Evolutionary conservation across 2,329 filamentous ascomycete genomes (phyloP).

Genomic region (Calycina marina): DNA sequence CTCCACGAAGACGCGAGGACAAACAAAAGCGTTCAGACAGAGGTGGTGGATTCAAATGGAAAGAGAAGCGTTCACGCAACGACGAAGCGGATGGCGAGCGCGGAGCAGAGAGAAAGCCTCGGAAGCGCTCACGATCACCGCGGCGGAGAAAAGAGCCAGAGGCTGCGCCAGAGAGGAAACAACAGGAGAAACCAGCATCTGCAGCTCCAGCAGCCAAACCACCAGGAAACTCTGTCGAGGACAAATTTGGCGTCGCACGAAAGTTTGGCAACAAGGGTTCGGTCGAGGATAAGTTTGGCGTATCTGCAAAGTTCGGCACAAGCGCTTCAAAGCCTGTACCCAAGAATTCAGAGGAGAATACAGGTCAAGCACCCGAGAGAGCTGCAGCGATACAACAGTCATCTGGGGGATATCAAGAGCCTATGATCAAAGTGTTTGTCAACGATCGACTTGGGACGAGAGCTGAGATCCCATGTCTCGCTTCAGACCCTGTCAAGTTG

Average conservation of each 20-base stretch:
- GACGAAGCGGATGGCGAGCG: conserved; percentile 29
- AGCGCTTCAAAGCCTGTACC: conserved; percentile 2
- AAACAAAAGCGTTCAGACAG: conserved; percentile 16
- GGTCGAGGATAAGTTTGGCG: conserved; percentile 18
- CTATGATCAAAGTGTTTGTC: conserved; percentile 87
- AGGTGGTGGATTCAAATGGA: conserved; percentile 42
- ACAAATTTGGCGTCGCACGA: conserved; percentile 18
- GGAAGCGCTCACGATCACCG: conserved; percentile 27
- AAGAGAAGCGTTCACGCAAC: conserved; percentile 34
- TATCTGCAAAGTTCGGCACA: no score
- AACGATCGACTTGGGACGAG: conserved; percentile 97
- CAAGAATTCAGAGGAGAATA: conserved; percentile 4
- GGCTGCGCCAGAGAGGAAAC: conserved; percentile 14
- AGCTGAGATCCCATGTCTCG: conserved; percentile 77
- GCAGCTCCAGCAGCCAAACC: no score
- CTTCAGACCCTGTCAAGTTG: conserved; percentile 67
- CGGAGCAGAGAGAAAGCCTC: conserved; percentile 37
- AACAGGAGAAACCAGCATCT: conserved; percentile 2
- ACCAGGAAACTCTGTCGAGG: conserved; percentile 10
- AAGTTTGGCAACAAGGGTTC: conserved; percentile 7
- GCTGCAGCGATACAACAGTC: conserved; percentile 12
- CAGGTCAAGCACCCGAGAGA: conserved; percentile 10
- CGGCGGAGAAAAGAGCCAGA: conserved; percentile 19
- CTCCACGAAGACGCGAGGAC: conserved; percentile 27
- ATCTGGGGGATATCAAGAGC: conserved; percentile 33